These are phyloP conservation scores for Talaromyces nanjingensis DNA, from an alignment of 495 filamentous ascomycete species.

Conservation along the genomic window DNA sequence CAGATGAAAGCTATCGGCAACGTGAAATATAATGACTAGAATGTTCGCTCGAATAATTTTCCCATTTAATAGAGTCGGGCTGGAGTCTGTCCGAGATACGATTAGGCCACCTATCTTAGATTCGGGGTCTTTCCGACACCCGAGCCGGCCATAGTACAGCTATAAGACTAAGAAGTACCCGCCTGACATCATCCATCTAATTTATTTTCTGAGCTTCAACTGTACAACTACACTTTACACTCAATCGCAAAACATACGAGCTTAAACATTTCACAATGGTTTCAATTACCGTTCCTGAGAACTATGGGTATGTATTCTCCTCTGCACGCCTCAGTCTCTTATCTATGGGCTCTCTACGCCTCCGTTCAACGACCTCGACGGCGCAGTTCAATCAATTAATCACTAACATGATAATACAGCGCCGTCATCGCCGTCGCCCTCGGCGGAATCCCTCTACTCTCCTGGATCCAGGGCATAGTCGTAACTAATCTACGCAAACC, in stretches of 20 bases:
- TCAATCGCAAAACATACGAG: neutral
- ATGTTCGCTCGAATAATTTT: neutral
- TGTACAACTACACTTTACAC: neutral
- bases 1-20: neutral
- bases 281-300: slow-evolving; percentile 36
- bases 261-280: slow-evolving; percentile 21
- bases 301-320: slow-evolving; percentile 39
- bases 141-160: neutral
- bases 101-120: neutral
- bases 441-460: slow-evolving; percentile 45
- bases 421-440: slow-evolving; percentile 54
- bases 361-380: neutral
- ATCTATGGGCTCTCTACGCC: neutral
- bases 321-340: neutral
- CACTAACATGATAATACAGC: slow-evolving; percentile 18
- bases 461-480: slow-evolving; percentile 49
- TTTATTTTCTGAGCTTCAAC: neutral
- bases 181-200: neutral
- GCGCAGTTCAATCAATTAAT: neutral
- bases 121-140: neutral
- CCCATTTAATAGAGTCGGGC: neutral
- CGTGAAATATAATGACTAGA: neutral
- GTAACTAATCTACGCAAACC: slow-evolving; percentile 40
- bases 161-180: neutral
- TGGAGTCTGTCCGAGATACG: neutral